A percentile compares a stretch with the other conserved stretches of the same genome.
phyloP scores from a whole-genome alignment of 2,329 filamentous ascomycete species.

The Fusarium longipes region DNA sequence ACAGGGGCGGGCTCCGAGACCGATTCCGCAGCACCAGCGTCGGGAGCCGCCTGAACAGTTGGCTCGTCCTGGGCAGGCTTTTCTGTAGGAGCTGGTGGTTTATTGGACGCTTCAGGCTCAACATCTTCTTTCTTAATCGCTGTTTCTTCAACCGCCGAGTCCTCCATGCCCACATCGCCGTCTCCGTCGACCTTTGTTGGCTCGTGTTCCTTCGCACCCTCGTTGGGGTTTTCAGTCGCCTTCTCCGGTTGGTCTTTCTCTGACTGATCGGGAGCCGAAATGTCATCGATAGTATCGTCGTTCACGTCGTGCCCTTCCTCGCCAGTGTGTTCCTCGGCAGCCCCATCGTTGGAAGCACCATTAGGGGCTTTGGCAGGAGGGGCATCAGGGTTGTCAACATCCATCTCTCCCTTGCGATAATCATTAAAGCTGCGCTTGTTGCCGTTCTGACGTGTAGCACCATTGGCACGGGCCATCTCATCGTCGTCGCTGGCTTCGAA shows the following conservation, averaged over 20 bases:
- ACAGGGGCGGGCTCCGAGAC: conserved; percentile 30
- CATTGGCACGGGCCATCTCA: conserved; percentile 78
- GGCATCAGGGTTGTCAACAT: conserved; percentile 53
- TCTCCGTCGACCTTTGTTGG: conserved; percentile 56
- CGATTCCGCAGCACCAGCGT: conserved; percentile 25
- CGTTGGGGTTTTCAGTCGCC: conserved; percentile 25
- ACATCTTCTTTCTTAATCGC: conserved; percentile 44
- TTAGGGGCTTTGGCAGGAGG: conserved; percentile 53
- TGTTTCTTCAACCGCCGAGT: conserved; percentile 45
- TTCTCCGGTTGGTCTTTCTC: conserved; percentile 46
- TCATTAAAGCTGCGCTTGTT: conserved; percentile 65
- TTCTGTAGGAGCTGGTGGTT: conserved; percentile 26
- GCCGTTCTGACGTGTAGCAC: conserved; percentile 67
- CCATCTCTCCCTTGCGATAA: conserved; percentile 57
- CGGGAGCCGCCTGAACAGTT: conserved; percentile 15
- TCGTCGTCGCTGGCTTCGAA: conserved; percentile 92
- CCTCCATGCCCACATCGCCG: conserved; percentile 64
- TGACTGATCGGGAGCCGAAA: conserved; percentile 47
- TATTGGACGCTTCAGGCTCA: conserved; percentile 35
- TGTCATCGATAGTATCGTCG: conserved; percentile 59
- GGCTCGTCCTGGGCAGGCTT: conserved; percentile 36
- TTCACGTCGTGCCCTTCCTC: conserved; percentile 53
- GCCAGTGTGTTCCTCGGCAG: conserved; percentile 44
- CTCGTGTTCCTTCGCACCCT: conserved; percentile 31
- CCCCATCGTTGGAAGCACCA: conserved; percentile 47